Evolutionary conservation across 2,329 filamentous ascomycete species (phyloP).

Genomic region (Talaromyces sp.): DNA sequence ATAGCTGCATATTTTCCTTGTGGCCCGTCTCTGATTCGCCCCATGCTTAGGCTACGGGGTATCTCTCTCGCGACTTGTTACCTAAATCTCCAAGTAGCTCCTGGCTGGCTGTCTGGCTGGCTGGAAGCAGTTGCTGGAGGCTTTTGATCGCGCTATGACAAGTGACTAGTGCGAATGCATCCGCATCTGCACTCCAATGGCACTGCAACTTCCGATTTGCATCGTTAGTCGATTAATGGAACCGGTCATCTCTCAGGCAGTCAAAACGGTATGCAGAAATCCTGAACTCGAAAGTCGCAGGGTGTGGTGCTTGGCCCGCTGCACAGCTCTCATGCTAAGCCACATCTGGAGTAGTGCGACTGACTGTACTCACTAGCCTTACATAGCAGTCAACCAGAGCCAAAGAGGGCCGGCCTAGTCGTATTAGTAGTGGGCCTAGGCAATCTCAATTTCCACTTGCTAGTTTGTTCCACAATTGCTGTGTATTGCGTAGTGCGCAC

Average conservation of each 20-base stretch:
- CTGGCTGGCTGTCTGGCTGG: background rate
- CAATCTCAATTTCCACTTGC: slow-evolving; percentile 7
- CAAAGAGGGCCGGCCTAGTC: background rate
- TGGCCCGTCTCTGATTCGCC: background rate
- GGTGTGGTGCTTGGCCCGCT: background rate
- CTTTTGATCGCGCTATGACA: background rate
- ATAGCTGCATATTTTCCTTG: background rate
- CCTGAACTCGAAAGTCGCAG: background rate
- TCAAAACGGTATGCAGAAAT: background rate
- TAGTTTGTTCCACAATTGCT: background rate
- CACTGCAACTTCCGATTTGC: background rate
- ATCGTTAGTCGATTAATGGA: background rate
- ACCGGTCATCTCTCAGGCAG: background rate
- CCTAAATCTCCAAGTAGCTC: background rate
- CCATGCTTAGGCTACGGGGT: background rate
- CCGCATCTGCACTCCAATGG: background rate
- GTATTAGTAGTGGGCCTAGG: background rate
- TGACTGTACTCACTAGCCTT: background rate
- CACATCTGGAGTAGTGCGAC: background rate
- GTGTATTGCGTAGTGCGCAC: background rate
- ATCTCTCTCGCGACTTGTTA: background rate
- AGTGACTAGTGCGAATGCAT: slow-evolving; percentile 3
- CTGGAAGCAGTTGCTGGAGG: background rate
- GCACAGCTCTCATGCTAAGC: background rate
- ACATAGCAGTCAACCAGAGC: background rate